Base-by-base conservation (phyloP, 495 filamentous ascomycete genomes). In the Trichocladium uniseriatum region DNA sequence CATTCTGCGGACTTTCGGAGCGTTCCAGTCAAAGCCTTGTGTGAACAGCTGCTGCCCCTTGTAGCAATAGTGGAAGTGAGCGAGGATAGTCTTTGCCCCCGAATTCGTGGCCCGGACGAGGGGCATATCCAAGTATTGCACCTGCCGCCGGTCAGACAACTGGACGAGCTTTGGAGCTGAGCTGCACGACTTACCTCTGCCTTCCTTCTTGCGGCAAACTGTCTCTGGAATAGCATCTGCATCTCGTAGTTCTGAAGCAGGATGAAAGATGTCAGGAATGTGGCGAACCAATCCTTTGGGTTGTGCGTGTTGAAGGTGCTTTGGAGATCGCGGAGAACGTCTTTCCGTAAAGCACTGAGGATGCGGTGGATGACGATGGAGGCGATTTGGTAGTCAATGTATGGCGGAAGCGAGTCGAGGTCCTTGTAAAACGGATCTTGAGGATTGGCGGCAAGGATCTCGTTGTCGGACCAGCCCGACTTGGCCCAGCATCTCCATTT, bases 21-120 rank as follows among this genome's bases (percentile, higher is more conserved):
- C 42, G 18, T 32, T 52, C 66, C 66, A 69, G 46, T 69, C 51
- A 38, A 66, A 69, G 22, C 47, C 56, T 14, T 47, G 41, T 5
- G 51, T 53, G 45, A 68, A 69, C 22, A 67, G 59, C 45, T 49
- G 45, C 44, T 69, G 59, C 1, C 66, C 66, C 53, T 68, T 68
- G 54, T 63, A 68, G 34, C 59, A 63, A 35, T 68, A 69, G 48
- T 69, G 66, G 42, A 69, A 69, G 54, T 69, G 65, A n/a, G 66
- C 66, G 9, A 69, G 58, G 34, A 69, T 68, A 8, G 66, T 68
- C 48, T 68, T 69, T 29, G 66, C 64, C 15, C 66, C 63, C 34
- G 66, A 69, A 45, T 69, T 63, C 0, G 61, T 68, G 5, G 65
- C 66, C 8, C 66, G 59, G n/a, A 69, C 59, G 13, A 69, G 59